Evolutionary conservation across 2,329 filamentous ascomycete genomes (phyloP), one percentile per base, ranked within the genome.

Genomic region (Curvularia lunata): DNA sequence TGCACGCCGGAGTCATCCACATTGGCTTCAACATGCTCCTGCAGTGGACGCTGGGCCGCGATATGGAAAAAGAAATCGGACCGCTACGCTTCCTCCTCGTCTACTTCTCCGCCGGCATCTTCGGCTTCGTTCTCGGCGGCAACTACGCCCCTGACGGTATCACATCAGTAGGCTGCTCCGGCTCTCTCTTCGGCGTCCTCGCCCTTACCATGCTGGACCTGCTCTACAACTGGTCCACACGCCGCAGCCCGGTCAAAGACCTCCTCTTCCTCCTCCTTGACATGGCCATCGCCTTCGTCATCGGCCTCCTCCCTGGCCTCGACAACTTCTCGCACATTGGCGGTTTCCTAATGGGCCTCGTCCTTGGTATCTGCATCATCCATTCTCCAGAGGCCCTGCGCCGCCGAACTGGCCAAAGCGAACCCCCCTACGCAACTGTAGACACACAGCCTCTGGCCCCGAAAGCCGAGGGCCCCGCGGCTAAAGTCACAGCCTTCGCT

Each of bases 301-400:
- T 99, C 2, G 95, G 95, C 32, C 84, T 99, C 4, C 84, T 99
- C 1, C 95, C 95, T 0, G 94, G 93, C 8, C 80, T 99, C 46
- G 95, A 99, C 81, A 99, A 99, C 77, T 99, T 98, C 77, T 91
- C 91, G 16, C 95, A 99, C 67, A 97, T 99, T 61, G 95, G 95
- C 53, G 95, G 95, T 1, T 97, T 98, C 76, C 79, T 96, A 49
- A 96, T 96, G 87, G 95, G 95, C 1, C 80, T 99, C 6, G 89
- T 89, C 0, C 85, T 97, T 1, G 95, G 95, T 12, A 83, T 98
- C 50, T 96, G 89, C 61, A 83, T 99, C 27, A 82, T 99, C 60
- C 92, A 94, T 73, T 97, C 93, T 3, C 95, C 95, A 1, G 91
- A 92, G 63, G 83, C 87, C 1, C 83, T 97, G 19, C 87, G 92